These are phyloP conservation scores for Graphilbum fragrans DNA, from an alignment of 2,329 filamentous ascomycete species.

Conservation along the genomic window DNA sequence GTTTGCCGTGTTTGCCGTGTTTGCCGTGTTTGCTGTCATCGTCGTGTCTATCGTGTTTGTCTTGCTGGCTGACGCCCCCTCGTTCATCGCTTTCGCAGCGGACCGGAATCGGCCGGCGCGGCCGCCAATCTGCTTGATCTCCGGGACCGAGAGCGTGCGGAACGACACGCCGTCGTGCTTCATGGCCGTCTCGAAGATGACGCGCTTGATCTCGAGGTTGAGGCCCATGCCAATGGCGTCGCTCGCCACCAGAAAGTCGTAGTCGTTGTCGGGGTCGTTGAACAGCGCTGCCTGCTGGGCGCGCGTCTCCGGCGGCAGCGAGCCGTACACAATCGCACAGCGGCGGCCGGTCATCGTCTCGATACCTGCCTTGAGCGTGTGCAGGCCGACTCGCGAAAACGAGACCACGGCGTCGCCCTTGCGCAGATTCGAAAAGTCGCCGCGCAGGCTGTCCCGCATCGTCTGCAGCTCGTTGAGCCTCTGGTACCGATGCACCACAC, in stretches of 20 bases:
- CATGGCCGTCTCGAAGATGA: slow-evolving; percentile 68
- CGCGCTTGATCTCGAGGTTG: slow-evolving; percentile 81
- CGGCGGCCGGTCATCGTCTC: slow-evolving; percentile 64
- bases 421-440: slow-evolving; percentile 52
- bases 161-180: slow-evolving; percentile 57
- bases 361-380: slow-evolving; percentile 65
- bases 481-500: slow-evolving; percentile 71
- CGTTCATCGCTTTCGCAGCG: slow-evolving; percentile 41
- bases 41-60: slow-evolving; percentile 1
- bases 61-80: background rate
- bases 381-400: slow-evolving; percentile 74
- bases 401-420: slow-evolving; percentile 88
- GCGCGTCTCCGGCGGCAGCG: slow-evolving; percentile 81
- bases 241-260: slow-evolving; percentile 75
- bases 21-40: background rate
- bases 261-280: slow-evolving; percentile 91
- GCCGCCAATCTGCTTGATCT: slow-evolving; percentile 91
- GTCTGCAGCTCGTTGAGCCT: slow-evolving; percentile 68
- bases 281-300: slow-evolving; percentile 86
- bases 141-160: slow-evolving; percentile 53
- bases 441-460: slow-evolving; percentile 48
- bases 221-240: slow-evolving; percentile 90
- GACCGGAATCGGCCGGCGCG: slow-evolving; percentile 79
- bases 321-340: slow-evolving; percentile 88
- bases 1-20: background rate